These are phyloP conservation scores for Botrytis fragariae DNA, from an alignment of 2,329 filamentous ascomycete species.

Conservation along the genomic window DNA sequence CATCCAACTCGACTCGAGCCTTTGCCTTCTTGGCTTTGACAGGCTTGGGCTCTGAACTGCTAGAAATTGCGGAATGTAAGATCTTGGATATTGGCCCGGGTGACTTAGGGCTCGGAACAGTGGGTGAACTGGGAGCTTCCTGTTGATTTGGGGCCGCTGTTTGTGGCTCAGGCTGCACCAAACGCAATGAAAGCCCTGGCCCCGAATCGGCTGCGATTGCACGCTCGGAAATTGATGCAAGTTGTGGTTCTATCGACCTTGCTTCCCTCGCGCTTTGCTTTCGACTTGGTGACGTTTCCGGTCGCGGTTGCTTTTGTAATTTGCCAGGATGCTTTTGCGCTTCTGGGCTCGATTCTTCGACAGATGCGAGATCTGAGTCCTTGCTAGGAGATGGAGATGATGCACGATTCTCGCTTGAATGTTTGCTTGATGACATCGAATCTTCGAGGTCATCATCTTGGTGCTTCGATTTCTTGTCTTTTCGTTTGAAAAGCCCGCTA, in stretches of 20 bases:
- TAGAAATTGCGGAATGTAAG: conserved; percentile 42
- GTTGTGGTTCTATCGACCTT: conserved; percentile 31
- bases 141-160: conserved; percentile 26
- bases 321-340: conserved; percentile 62
- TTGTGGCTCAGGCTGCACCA: conserved; percentile 37
- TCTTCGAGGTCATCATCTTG: conserved; percentile 55
- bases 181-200: conserved; percentile 36
- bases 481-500: conserved; percentile 53
- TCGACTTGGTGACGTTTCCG: conserved; percentile 32
- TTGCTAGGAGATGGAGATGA: conserved; percentile 37
- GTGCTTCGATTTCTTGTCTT: conserved; percentile 45
- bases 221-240: conserved; percentile 32
- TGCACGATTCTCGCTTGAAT: conserved; percentile 45
- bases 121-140: conserved; percentile 36
- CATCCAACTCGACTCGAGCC: conserved; percentile 65
- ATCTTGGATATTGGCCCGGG: conserved; percentile 45
- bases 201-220: conserved; percentile 30
- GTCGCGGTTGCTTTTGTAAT: conserved; percentile 60
- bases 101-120: conserved; percentile 41
- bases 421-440: conserved; percentile 29
- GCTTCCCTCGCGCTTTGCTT: conserved; percentile 29
- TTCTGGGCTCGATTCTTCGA: conserved; percentile 33
- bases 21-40: conserved; percentile 59
- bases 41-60: conserved; percentile 49
- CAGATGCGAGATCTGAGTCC: conserved; percentile 34